Conservation (phyloP, 176 grass and related monocot genomes). For the Avena sativa region DNA sequence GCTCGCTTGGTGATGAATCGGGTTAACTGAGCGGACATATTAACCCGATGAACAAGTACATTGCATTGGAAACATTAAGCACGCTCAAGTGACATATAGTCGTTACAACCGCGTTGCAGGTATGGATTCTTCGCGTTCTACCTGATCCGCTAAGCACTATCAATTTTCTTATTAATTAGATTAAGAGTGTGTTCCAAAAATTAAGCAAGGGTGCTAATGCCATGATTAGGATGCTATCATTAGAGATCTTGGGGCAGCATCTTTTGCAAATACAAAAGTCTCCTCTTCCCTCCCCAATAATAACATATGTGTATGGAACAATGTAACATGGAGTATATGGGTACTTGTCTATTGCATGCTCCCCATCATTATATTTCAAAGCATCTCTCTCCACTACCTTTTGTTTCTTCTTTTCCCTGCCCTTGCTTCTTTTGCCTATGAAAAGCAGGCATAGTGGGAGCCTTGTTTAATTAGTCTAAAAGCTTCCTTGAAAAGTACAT, state of each 20-base stretch:
- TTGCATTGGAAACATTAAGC: background rate
- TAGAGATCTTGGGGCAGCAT: conserved; percentile 55
- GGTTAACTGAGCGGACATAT: background rate
- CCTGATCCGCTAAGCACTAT: background rate
- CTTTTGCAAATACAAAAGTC: conserved; percentile 45
- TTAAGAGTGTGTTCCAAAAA: background rate
- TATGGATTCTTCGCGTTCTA: background rate
- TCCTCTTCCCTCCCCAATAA: conserved; percentile 11
- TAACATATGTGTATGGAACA: conserved; percentile 55
- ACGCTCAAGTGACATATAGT: too few species aligned
- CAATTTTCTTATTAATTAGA: background rate
- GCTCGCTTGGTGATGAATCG: background rate
- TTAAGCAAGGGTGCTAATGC: conserved; percentile 5
- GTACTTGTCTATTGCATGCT: conserved; percentile 40
- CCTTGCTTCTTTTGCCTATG: conserved; percentile 48
- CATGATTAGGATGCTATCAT: conserved; percentile 68
- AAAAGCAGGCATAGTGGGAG: conserved; percentile 16
- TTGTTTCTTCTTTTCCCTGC: conserved; percentile 44
- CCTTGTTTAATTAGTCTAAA: conserved; percentile 10
- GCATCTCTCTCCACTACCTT: conserved; percentile 43
- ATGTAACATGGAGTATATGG: conserved; percentile 53
- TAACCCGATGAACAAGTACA: background rate
- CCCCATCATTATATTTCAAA: background rate
- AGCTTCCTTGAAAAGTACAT: conserved; percentile 27
- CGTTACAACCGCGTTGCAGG: background rate